phyloP scores from a whole-genome alignment of 495 filamentous ascomycete species.

The Trichocladium uniseriatum region DNA sequence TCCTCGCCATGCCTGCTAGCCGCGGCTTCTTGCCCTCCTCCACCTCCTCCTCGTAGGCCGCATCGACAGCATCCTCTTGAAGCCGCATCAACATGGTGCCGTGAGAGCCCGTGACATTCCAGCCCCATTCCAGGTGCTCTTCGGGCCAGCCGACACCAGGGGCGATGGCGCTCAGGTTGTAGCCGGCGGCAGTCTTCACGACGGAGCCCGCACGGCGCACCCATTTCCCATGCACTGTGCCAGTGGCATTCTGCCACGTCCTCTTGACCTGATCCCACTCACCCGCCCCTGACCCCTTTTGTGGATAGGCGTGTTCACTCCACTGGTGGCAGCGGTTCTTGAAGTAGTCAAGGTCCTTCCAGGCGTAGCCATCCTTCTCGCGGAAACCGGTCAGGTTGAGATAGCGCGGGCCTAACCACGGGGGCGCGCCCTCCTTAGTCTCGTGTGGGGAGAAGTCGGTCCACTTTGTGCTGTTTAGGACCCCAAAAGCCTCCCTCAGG shows the following conservation, averaged over 20 bases:
- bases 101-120: conserved; percentile 57
- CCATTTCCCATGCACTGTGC: conserved; percentile 68
- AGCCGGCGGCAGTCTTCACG: conserved; percentile 27
- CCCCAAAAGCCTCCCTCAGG: conserved; percentile 49
- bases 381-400: conserved; percentile 72
- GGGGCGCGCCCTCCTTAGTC: conserved; percentile 16
- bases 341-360: conserved; percentile 51
- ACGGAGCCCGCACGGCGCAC: conserved; percentile 44
- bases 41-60: conserved; percentile 28
- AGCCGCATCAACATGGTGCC: conserved; percentile 45
- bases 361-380: conserved; percentile 62
- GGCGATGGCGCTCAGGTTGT: conserved; percentile 41
- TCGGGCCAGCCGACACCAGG: conserved; percentile 35
- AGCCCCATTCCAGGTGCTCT: conserved; percentile 44
- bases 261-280: conserved; percentile 31
- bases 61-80: conserved; percentile 42
- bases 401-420: conserved; percentile 39
- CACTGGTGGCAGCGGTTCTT: conserved; percentile 35
- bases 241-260: conserved; percentile 75
- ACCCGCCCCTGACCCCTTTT: conserved; percentile 17
- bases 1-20: conserved; percentile 34
- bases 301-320: conserved; percentile 33
- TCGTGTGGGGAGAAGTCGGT: conserved; percentile 55
- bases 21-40: conserved; percentile 7
- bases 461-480: conserved; percentile 66